A percentile compares a stretch with the other conserved stretches of the same genome.
These are phyloP conservation scores for Lizonia empirigonia DNA, from an alignment of 2,329 filamentous ascomycete species.

Conservation along the genomic window DNA sequence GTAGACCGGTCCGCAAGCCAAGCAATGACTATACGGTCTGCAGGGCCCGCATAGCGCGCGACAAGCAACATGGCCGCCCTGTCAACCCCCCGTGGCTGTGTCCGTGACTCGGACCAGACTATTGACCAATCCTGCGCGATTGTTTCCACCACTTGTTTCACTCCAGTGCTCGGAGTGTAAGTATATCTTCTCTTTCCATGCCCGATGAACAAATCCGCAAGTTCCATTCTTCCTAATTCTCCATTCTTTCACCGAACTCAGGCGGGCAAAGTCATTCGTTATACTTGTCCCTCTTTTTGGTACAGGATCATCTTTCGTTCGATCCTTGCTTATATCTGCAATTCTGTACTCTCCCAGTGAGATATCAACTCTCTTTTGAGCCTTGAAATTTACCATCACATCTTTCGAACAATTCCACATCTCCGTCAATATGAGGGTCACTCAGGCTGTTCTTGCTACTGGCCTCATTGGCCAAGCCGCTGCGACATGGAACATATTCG, in stretches of 20 bases:
- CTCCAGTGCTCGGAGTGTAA: conserved; percentile 20
- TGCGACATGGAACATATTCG: conserved; percentile 58
- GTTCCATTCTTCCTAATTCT: conserved; percentile 16
- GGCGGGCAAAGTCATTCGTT: conserved; percentile 48
- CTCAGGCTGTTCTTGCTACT: conserved; percentile 53
- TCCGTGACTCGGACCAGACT: conserved; percentile 20
- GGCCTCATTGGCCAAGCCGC: conserved; percentile 54
- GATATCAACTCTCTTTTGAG: conserved; percentile 18
- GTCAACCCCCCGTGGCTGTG: conserved; percentile 36
- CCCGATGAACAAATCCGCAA: conserved; percentile 20
- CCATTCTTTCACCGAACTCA: conserved; percentile 19
- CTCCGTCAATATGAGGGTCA: conserved; percentile 50
- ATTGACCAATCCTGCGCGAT: conserved; percentile 23
- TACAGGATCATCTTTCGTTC: conserved; percentile 30
- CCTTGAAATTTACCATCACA: conserved; percentile 18
- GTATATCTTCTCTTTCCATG: conserved; percentile 37
- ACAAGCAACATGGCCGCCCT: conserved; percentile 34
- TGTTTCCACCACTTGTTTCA: conserved; percentile 30
- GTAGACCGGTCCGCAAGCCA: conserved; percentile 16
- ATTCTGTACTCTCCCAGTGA: conserved; percentile 31
- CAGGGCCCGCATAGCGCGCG: conserved; percentile 37
- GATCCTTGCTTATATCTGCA: conserved; percentile 23
- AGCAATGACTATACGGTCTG: conserved; percentile 4
- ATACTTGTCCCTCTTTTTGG: conserved; percentile 45
- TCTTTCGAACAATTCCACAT: not conserved